Evolutionary conservation across 805 yeast genomes (phyloP).

Genomic region (Yamadazyma phyllophila): DNA sequence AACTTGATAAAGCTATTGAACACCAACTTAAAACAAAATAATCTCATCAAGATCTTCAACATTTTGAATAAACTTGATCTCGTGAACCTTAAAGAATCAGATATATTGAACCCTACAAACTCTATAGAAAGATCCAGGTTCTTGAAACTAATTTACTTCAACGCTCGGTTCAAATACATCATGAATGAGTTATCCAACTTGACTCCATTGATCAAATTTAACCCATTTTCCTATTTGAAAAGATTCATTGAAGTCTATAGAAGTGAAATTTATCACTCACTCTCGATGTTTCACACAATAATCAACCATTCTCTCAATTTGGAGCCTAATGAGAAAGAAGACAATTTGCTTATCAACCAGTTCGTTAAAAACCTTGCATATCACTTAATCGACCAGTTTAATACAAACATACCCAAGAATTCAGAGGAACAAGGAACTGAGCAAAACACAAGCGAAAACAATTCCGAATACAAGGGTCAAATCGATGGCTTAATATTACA

Average conservation of each 20-base stretch:
- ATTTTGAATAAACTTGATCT: constrained; percentile 65
- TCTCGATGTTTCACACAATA: constrained; percentile 62
- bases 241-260: constrained; percentile 80
- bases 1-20: constrained; percentile 67
- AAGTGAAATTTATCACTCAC: constrained; percentile 75
- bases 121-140: constrained; percentile 40
- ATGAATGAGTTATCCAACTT: constrained; percentile 57
- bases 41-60: constrained; percentile 73
- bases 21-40: constrained; percentile 76
- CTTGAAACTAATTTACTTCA: constrained; percentile 56
- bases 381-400: constrained; percentile 23
- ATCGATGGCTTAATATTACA: constrained; percentile 75
- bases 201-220: constrained; percentile 52
- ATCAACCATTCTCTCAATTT: constrained; percentile 39
- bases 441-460: constrained; percentile 18
- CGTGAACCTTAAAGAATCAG: constrained; percentile 71
- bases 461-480: constrained; percentile 34
- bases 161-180: constrained; percentile 69
- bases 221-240: constrained; percentile 63
- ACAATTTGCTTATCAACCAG: constrained; percentile 23
- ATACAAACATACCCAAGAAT: constrained; percentile 21
- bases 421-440: constrained; percentile 8
- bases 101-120: constrained; percentile 58
- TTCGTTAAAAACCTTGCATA: constrained; percentile 31
- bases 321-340: constrained; percentile 17